A percentile compares a stretch with the other conserved stretches of the same genome.
phyloP scores from a whole-genome alignment of 352 stramenopile species.

The Blastocystis sp. region DNA sequence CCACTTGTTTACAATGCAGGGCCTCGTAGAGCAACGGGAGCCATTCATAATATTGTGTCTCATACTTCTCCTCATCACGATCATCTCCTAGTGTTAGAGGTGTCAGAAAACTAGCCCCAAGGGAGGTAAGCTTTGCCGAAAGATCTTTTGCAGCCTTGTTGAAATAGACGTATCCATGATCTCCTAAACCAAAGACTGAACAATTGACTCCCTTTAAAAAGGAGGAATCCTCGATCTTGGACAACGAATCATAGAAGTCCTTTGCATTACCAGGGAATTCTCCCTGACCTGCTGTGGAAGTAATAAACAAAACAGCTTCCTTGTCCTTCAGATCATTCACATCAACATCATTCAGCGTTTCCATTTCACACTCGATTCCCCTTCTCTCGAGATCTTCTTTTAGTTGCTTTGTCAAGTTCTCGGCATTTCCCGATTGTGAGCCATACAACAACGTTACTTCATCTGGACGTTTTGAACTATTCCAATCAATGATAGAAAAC shows the following conservation, averaged over 20 bases:
- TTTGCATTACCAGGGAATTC: conserved; percentile 76
- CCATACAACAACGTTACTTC: conserved; percentile 72
- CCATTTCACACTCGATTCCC: conserved; percentile 65
- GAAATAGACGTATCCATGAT: conserved; percentile 77
- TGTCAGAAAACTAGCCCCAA: conserved; percentile 69
- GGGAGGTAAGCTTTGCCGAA: conserved; percentile 72
- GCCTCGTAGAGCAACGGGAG: conserved; percentile 12
- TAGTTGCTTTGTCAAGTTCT: conserved; percentile 73
- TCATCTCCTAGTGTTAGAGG: neutral
- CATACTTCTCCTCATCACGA: conserved; percentile 47
- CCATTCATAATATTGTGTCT: conserved; percentile 44
- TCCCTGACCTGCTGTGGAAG: conserved; percentile 74
- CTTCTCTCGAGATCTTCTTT: conserved; percentile 72
- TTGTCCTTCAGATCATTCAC: conserved; percentile 72
- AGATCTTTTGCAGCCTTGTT: conserved; percentile 73
- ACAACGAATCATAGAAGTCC: conserved; percentile 75
- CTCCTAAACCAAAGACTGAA: conserved; percentile 74
- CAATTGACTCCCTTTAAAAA: conserved; percentile 70
- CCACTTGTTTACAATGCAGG: conserved; percentile 18
- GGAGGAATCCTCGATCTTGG: neutral
- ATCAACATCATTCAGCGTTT: conserved; percentile 76
- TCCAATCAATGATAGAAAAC: neutral
- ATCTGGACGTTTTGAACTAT: conserved; percentile 6
- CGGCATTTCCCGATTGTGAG: conserved; percentile 73
- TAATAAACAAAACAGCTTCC: conserved; percentile 74